Evolutionary conservation across 2,329 filamentous ascomycete genomes (phyloP).

Genomic region (Plectosphaerella cucumerina): DNA sequence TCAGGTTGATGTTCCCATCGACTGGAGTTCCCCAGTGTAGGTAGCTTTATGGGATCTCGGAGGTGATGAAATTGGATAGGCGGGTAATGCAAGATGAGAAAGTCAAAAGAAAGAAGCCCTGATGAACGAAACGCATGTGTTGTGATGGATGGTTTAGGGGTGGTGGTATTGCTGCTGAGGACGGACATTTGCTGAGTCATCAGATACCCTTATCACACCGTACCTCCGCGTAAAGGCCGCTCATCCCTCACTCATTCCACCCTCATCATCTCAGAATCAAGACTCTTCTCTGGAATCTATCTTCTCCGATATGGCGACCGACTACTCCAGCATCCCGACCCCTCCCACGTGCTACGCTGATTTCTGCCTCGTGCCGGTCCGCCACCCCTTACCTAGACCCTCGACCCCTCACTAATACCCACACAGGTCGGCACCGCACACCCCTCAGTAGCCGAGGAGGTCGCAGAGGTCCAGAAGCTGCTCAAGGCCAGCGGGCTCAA

Average conservation of each 20-base stretch:
- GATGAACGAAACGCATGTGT: too few relatives aligned
- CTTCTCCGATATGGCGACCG: slow-evolving; percentile 20
- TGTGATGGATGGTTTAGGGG: too few relatives aligned
- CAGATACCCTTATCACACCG: too few relatives aligned
- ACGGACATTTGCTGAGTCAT: neutral
- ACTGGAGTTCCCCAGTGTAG: too few relatives aligned
- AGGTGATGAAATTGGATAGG: too few relatives aligned
- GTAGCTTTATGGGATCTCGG: too few relatives aligned
- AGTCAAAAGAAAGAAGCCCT: too few relatives aligned
- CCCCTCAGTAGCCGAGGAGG: slow-evolving; percentile 73
- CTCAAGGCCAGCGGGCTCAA: slow-evolving; percentile 76
- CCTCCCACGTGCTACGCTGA: slow-evolving; percentile 78
- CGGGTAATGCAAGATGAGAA: too few relatives aligned
- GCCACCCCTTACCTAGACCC: slow-evolving; percentile 20
- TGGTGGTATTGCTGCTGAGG: neutral
- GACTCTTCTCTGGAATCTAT: neutral
- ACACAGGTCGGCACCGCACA: slow-evolving; percentile 72
- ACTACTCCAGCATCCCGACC: slow-evolving; percentile 52
- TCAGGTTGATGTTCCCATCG: too few relatives aligned
- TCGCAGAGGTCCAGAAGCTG: slow-evolving; percentile 84
- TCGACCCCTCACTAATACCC: slow-evolving; percentile 1
- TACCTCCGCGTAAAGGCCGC: too few relatives aligned
- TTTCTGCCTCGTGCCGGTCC: slow-evolving; percentile 83
- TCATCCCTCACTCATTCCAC: neutral
- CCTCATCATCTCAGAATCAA: neutral